A percentile compares a stretch with the other conserved stretches of the same genome.
phyloP scores from a whole-genome alignment of 495 filamentous ascomycete species.

The Penicillium antarcticum region DNA sequence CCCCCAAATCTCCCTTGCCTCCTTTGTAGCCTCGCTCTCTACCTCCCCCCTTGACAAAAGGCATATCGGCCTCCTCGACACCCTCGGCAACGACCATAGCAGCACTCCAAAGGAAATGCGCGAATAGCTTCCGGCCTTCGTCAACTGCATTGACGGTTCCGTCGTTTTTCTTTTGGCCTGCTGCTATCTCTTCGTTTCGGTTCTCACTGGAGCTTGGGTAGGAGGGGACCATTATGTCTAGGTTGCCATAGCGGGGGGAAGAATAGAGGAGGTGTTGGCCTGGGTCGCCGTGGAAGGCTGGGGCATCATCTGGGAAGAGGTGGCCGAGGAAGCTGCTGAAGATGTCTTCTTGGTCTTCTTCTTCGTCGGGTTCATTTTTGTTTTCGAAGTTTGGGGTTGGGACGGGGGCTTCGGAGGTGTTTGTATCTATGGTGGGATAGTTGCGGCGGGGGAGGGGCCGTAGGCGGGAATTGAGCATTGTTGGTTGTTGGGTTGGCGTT shows the following conservation, averaged over 20 bases:
- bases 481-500: not conserved
- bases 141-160: constrained; percentile 35
- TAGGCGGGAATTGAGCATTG: constrained; percentile 33
- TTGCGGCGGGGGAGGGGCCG: constrained; percentile 29
- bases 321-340: constrained; percentile 60
- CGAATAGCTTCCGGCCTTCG: constrained; percentile 62
- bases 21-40: constrained; percentile 2
- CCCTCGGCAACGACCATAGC: constrained; percentile 67
- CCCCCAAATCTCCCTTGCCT: constrained; percentile 39
- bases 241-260: constrained; percentile 54
- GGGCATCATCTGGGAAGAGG: constrained; percentile 74
- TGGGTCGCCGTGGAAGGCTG: constrained; percentile 71
- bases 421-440: not conserved
- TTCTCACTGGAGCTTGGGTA: constrained; percentile 30
- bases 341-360: constrained; percentile 57
- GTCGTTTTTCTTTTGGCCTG: constrained; percentile 14
- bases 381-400: constrained; percentile 15
- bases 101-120: constrained; percentile 88
- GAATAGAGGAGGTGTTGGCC: constrained; percentile 64
- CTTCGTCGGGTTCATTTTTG: constrained; percentile 4
- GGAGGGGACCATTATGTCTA: constrained; percentile 43
- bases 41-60: not conserved
- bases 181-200: constrained; percentile 14
- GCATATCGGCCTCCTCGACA: constrained; percentile 46
- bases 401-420: not conserved